Conservation (phyloP, 106 monocot species). For the Gastrodia elata region DNA sequence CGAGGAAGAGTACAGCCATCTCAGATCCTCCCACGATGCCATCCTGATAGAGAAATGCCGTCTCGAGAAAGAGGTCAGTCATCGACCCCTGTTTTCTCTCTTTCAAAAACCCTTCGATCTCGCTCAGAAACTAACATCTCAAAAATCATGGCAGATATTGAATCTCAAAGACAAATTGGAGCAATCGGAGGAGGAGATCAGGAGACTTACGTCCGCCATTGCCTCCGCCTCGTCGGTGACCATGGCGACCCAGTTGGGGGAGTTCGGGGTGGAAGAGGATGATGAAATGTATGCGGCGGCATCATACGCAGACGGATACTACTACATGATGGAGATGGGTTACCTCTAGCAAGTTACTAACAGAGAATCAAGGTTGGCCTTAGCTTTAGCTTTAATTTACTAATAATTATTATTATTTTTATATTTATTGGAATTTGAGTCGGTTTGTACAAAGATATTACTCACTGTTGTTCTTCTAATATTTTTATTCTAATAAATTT, state of each 20-base stretch:
- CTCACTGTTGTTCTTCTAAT: too few relatives aligned
- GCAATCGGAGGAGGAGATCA: constrained; percentile 43
- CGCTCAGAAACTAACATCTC: background rate
- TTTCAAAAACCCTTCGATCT: background rate
- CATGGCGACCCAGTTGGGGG: constrained; percentile 18
- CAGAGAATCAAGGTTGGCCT: background rate
- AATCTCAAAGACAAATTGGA: constrained; percentile 39
- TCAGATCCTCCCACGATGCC: constrained; percentile 38
- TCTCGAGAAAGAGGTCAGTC: constrained; percentile 39
- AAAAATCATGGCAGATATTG: constrained; percentile 23
- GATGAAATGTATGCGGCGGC: background rate
- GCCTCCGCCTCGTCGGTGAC: constrained; percentile 30
- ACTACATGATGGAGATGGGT: constrained; percentile 31
- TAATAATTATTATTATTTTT: background rate
- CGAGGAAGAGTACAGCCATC: constrained; percentile 49
- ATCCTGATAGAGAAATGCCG: constrained; percentile 39
- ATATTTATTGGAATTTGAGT: too few relatives aligned
- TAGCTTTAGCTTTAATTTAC: background rate
- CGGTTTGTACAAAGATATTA: too few relatives aligned
- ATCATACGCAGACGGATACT: constrained; percentile 11
- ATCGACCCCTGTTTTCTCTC: too few relatives aligned
- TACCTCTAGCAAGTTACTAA: background rate
- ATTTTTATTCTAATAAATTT: too few relatives aligned
- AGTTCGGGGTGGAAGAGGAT: constrained; percentile 24
- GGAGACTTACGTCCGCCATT: constrained; percentile 18